Conservation (phyloP, 2,329 filamentous ascomycete genomes). For the Nothomitra cinnamomea region DNA sequence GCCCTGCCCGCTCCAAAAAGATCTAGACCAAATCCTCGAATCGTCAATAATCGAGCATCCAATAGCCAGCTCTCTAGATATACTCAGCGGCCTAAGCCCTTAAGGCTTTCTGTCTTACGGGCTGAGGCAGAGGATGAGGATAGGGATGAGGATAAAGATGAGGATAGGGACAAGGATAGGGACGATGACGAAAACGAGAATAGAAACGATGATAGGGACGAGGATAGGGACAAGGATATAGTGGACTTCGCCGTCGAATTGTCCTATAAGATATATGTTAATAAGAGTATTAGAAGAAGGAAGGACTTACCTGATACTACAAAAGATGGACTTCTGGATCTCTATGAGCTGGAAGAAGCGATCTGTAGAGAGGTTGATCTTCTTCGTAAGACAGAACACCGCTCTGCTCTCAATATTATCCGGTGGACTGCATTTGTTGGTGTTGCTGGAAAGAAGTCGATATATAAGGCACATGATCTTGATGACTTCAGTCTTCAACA, state of each 20-base stretch:
- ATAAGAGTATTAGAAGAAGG: too few species aligned
- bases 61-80: background rate
- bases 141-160: too few species aligned
- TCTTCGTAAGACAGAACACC: background rate
- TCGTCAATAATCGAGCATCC: background rate
- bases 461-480: background rate
- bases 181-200: too few species aligned
- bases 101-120: background rate
- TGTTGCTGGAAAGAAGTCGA: background rate
- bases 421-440: background rate
- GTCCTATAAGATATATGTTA: too few species aligned
- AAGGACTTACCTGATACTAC: too few species aligned
- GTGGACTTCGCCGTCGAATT: too few species aligned
- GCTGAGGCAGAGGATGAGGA: background rate
- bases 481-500: background rate
- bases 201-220: too few species aligned
- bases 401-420: background rate
- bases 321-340: background rate
- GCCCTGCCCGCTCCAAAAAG: background rate
- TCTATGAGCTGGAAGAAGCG: background rate
- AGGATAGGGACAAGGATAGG: too few species aligned
- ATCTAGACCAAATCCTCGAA: background rate
- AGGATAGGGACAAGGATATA: too few species aligned
- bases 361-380: background rate
- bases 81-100: background rate